Base-by-base conservation (phyloP, 164 flowering plant species). In the Sedum album region DNA sequence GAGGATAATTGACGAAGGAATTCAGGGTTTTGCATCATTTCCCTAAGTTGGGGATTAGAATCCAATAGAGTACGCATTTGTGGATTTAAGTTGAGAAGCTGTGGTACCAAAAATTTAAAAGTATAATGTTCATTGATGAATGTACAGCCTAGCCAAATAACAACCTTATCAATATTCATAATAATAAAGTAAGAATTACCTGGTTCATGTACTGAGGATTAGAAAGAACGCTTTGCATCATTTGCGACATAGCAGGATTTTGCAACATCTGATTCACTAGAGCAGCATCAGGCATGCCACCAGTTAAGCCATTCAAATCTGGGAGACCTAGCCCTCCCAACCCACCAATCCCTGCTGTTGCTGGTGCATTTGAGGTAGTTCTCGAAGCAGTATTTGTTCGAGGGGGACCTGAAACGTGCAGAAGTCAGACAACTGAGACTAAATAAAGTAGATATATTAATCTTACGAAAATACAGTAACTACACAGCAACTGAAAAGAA, bases 171-270 rank as follows among this genome's bases (percentile, higher is more conserved):
- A 2, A n/a, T 5, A 31, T n/a, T 23, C 46, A 65, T 65, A 26
- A 26, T 26, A 28, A 57, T 28, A 15, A 0, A 13, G 20, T 30
- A 57, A 51, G 33, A 28, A 28, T 28, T 57, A 79, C 85, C 82
- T 82, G 82, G 70, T 82, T 82, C 78, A 80, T 73, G 68, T 78
- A 72, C 38, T 82, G 79, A 26, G 85, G 85, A 49, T 80, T 78
- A 30, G 85, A 82, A 20, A 80, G 69, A 28, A 82, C 65, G 72
- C 77, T 78, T 62, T 91, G 97, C 90, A 88, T 84, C 84, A 91
- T 87, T 75, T 90, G 99, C 5, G 93, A 76, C 41, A 95, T 68
- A 46, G 90, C 91, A 60, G 99, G 99, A 76, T 84, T 92, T 75
- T 91, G 96, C 88, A 95, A 66, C 18, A 90, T 35, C 78, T 92